Evolutionary conservation across 75 land plant genomes (phyloP).

Genomic region (Chamaecyparis obtusa): DNA sequence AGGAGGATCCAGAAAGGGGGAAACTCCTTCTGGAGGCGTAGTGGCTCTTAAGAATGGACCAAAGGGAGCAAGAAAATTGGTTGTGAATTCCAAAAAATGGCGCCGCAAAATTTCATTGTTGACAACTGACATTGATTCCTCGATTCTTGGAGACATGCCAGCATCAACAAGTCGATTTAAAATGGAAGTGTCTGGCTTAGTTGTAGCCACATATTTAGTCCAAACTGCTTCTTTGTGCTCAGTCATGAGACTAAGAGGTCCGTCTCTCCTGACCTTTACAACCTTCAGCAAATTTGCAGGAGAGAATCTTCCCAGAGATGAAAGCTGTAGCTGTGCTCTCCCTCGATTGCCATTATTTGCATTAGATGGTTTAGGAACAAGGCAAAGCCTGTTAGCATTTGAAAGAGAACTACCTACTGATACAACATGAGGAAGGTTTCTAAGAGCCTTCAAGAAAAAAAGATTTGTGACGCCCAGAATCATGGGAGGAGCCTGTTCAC

Average conservation of each 20-base stretch:
- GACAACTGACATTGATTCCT: conserved; percentile 96
- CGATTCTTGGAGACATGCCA: conserved; percentile 72
- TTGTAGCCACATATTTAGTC: conserved; percentile 77
- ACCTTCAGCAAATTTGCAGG: conserved; percentile 76
- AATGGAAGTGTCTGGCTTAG: conserved; percentile 91
- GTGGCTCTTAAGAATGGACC: conserved; percentile 85
- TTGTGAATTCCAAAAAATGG: conserved; percentile 93
- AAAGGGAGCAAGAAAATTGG: conserved; percentile 97
- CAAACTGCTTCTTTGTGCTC: conserved; percentile 95
- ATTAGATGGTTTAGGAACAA: conserved; percentile 22
- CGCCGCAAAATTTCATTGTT: conserved; percentile 95
- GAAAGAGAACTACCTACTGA: conserved; percentile 77
- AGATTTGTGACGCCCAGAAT: conserved; percentile 95
- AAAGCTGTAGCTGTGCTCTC: conserved; percentile 44
- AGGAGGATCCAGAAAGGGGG: conserved; percentile 90
- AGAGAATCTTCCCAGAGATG: conserved; percentile 69
- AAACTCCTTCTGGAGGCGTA: conserved; percentile 84
- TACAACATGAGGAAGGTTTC: conserved; percentile 78
- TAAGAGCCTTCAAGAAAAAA: conserved; percentile 89
- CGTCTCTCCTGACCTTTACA: conserved; percentile 83
- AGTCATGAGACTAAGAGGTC: conserved; percentile 93
- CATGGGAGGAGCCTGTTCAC: conserved; percentile 79
- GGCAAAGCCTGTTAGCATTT: conserved; percentile 36
- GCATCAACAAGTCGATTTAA: conserved; percentile 95
- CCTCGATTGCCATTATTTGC: conserved; percentile 34